Evolutionary conservation across 495 filamentous ascomycete species (phyloP).

Genomic region (Apodospora peruviana): DNA sequence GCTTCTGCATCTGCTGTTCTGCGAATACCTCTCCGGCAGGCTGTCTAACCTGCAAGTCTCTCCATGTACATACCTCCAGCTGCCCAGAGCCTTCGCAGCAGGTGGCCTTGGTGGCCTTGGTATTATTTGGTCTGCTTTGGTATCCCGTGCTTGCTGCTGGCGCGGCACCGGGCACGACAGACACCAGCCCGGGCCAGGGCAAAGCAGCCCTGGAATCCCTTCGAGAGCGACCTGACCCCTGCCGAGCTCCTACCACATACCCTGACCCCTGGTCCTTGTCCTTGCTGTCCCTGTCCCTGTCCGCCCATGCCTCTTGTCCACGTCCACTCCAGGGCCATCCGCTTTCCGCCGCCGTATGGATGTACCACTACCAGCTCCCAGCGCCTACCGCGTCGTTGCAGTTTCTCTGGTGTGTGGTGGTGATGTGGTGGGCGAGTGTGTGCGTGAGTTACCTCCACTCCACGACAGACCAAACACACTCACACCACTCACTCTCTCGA

Average conservation of each 20-base stretch:
- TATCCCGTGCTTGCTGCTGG: not conserved
- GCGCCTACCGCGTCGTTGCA: slow-evolving; percentile 4
- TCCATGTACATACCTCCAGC: not conserved
- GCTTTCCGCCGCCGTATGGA: slow-evolving; percentile 6
- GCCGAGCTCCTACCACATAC: not conserved
- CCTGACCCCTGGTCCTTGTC: slow-evolving; percentile 2
- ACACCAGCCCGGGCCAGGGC: not conserved
- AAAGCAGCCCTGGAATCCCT: slow-evolving; percentile 2
- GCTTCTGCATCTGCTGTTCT: too few relatives aligned
- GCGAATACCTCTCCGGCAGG: too few relatives aligned
- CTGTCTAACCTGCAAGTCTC: too few relatives aligned
- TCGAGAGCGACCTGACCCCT: not conserved
- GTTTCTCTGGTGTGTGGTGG: not conserved
- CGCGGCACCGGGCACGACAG: not conserved
- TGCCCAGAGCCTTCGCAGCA: too few relatives aligned
- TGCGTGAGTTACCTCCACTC: not conserved
- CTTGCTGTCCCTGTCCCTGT: not conserved
- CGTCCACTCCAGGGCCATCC: slow-evolving; percentile 1
- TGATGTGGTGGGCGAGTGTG: not conserved
- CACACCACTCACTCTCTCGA: slow-evolving; percentile 1
- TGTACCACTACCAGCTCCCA: slow-evolving; percentile 7
- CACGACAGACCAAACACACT: not conserved
- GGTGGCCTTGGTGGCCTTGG: too few relatives aligned
- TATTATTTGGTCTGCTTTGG: not conserved
- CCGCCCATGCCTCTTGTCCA: not conserved